A percentile compares a stretch with the other conserved stretches of the same genome.
These are phyloP conservation scores for Fusarium anthophilum DNA, from an alignment of 2,329 filamentous ascomycete genomes.

Conservation along the genomic window DNA sequence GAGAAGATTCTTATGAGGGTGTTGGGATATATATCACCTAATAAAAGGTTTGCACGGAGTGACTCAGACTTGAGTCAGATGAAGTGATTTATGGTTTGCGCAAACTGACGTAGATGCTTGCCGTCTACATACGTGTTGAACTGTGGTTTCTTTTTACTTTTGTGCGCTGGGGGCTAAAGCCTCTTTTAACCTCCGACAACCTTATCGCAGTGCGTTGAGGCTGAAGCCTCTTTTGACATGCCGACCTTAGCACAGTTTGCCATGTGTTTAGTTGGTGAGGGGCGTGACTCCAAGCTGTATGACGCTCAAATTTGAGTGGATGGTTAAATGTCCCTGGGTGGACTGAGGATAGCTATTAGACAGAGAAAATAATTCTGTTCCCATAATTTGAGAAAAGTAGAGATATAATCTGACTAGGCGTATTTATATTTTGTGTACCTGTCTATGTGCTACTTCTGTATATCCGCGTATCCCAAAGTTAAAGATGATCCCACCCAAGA, in stretches of 20 bases:
- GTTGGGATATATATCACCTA: fast-evolving
- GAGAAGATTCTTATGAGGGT: too few species aligned
- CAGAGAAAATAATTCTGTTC: too few species aligned
- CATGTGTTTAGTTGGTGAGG: too few species aligned
- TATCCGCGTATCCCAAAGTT: not conserved
- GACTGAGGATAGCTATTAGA: too few species aligned
- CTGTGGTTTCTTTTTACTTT: not conserved
- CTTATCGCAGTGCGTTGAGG: not conserved
- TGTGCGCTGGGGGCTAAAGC: too few species aligned
- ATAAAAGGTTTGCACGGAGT: not conserved
- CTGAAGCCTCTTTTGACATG: not conserved
- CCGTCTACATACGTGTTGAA: not conserved
- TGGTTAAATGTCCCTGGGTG: fast-evolving
- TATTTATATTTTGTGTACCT: too few species aligned
- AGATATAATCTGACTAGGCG: fast-evolving
- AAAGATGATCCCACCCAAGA: not conserved
- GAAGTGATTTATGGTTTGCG: not conserved
- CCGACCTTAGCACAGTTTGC: not conserved
- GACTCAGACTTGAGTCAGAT: not conserved
- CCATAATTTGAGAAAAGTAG: fast-evolving
- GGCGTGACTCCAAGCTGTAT: too few species aligned
- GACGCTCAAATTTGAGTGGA: too few species aligned
- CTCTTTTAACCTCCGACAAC: too few species aligned
- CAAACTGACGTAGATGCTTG: not conserved
- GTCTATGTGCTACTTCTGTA: too few species aligned